Base-by-base conservation (phyloP, 2,329 filamentous ascomycete species). In the Annulohypoxylon truncatum region DNA sequence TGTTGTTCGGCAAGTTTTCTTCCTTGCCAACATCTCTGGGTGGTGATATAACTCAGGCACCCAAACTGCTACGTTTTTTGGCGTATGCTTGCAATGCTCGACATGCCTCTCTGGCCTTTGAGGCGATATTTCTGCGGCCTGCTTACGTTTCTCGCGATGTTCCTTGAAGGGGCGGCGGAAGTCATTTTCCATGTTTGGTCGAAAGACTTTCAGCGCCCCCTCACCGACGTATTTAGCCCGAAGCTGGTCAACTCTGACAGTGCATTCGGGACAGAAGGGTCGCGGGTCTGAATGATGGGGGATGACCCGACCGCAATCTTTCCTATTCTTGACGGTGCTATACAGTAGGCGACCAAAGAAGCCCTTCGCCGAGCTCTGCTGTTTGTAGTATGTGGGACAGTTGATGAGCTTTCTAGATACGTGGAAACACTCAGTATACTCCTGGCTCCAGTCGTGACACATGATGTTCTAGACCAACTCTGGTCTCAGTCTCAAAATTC, bases 371-470 rank as follows among this genome's bases (percentile, higher is more conserved):
- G 56, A 59, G n/a, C 51, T 47, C 57, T 72, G 69, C 22, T 75
- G 63, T 47, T 73, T 72, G 40, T 70, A 51, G 40, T 71, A 66
- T 22, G 64, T 67, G 0, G 73, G 71, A 33, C 73, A 76, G 3
- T 62, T 55, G 1, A 64, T 61, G 7, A 72, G 26, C 8, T 64
- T 67, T 1, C 66, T 66, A 13, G 20, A 35, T 8, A 72, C 55
- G 50, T 76, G 73, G 26, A 64, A 44, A 47, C 74, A 76, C 40
- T 68, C 66, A 15, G 61, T 57, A 61, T 67, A 75, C 44, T 70
- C 58, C 12, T 69, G 52, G n/a, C 57, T 62, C 8, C 64, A 61
- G 9, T 70, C 61, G 48, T 75, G 35, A 47, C 74, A 76, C 73
- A 76, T 76, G n/a, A 12, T 66, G 35, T 29, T 50, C n/a, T 26